Evolutionary conservation across 2,329 filamentous ascomycete genomes (phyloP), one percentile per base, ranked within the genome.

Genomic region (Botrytis sinoallii): DNA sequence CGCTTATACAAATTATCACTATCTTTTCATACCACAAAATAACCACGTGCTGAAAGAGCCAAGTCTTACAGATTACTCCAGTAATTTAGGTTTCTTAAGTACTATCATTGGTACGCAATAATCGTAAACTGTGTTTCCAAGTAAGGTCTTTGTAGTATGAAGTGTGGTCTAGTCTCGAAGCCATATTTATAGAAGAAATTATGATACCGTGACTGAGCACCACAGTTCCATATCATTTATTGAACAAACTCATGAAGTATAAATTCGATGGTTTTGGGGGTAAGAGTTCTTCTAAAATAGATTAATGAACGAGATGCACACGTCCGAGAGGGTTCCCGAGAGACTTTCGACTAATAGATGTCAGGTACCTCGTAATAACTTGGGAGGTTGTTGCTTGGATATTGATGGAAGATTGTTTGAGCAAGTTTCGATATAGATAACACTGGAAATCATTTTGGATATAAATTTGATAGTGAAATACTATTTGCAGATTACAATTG

Each of bases 371-470:
- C 0, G 25, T 1, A 7, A 12, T 7, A 16, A n/a, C 1, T 55
- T 25, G 5, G 2, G 25, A 6, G 48, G 25, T 4, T n/a, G n/a
- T 16, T 16, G 25, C 25, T 55, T 6, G 22, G 12, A n/a, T 1
- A 55, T 55, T n/a, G 25, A 16, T 55, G 25, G 10, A n/a, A 52
- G 25, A n/a, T 52, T 52, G 0, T n/a, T 4, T 52, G 10, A 4
- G 10, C 10, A 6, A 52, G 10, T n/a, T 6, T 4, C 10, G 4
- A n/a, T n/a, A 2, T 16, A 4, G 25, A 29, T 29, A 6, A 5
- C 16, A 3, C 14, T 3, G n/a, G 0, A 3, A 16, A 4, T 16
- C 2, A 8, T 25, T 25, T n/a, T 1, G 1, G 6, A 4, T 2
- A 55, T 8, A 3, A 10, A 3, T 0, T 7, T 7, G n/a, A 55